phyloP scores from a whole-genome alignment of 2,329 filamentous ascomycete species.

The Fusarium sarcochroum region DNA sequence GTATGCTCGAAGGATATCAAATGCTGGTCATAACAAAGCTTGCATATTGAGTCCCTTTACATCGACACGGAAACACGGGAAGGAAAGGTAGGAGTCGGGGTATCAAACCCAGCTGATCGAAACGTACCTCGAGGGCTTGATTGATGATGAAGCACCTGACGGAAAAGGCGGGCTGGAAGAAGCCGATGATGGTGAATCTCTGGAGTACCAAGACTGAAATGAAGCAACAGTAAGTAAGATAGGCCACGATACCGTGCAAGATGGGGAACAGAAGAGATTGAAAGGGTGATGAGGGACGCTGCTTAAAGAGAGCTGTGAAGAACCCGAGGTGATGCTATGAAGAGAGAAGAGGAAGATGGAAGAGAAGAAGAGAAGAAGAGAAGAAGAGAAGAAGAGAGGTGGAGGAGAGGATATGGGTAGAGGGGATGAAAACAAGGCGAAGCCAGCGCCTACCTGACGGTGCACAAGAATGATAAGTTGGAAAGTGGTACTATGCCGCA shows the following conservation, averaged over 20 bases:
- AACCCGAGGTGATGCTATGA: constrained; percentile 64
- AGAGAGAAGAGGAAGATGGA: constrained; percentile 44
- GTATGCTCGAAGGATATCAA: not conserved
- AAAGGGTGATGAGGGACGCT: constrained; percentile 49
- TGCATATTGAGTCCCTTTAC: too few relatives aligned
- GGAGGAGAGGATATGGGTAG: constrained; percentile 14
- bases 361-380: constrained; percentile 33
- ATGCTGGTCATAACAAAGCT: not conserved
- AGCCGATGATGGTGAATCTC: constrained; percentile 58
- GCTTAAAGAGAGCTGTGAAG: constrained; percentile 59
- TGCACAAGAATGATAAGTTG: constrained; percentile 31
- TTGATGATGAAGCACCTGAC: constrained; percentile 49
- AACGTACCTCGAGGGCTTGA: constrained; percentile 48
- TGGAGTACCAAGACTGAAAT: constrained; percentile 66
- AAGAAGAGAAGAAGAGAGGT: constrained; percentile 17
- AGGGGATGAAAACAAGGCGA: constrained; percentile 13
- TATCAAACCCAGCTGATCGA: not conserved
- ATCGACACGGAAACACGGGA: too few relatives aligned
- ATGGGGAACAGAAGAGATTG: constrained; percentile 58
- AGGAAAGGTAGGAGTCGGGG: not conserved
- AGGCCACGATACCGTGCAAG: constrained; percentile 73
- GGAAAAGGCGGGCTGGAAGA: constrained; percentile 48
- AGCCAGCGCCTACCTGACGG: constrained; percentile 42
- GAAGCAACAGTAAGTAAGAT: constrained; percentile 72
- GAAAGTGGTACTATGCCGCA: constrained; percentile 35